Conservation (phyloP, 177 flowering plant species). For the Vitis hybrid region DNA sequence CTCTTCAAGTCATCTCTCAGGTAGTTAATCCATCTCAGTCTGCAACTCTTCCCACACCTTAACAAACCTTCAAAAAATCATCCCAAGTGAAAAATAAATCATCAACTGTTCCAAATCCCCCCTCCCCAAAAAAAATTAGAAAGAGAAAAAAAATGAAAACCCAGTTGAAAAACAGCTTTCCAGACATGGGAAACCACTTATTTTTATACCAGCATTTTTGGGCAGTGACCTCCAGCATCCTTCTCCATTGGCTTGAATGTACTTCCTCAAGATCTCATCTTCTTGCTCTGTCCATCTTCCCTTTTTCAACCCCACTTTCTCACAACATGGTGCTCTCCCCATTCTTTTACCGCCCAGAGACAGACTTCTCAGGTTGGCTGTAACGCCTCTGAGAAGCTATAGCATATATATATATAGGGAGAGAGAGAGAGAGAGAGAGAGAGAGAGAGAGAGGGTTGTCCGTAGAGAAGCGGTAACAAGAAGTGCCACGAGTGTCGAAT, state of each 20-base stretch:
- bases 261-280: conserved; percentile 61
- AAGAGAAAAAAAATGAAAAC: neutral
- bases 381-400: neutral
- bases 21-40: conserved; percentile 77
- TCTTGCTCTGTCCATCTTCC: conserved; percentile 92
- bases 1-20: conserved; percentile 79
- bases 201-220: conserved; percentile 70
- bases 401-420: neutral
- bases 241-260: conserved; percentile 76
- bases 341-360: conserved; percentile 21
- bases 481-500: too few relatives aligned
- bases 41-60: conserved; percentile 90
- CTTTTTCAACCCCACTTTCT: conserved; percentile 76
- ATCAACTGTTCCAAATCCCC: neutral
- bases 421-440: neutral
- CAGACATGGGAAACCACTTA: neutral
- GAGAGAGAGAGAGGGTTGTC: too few relatives aligned
- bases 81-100: neutral
- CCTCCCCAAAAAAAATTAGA: neutral
- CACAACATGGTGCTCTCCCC: conserved; percentile 97
- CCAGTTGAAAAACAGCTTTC: too few relatives aligned
- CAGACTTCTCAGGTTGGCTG: neutral
- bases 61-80: conserved; percentile 48
- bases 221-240: conserved; percentile 92
- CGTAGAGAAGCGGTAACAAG: too few relatives aligned